Base-by-base conservation (phyloP, 345 rosid species). In the Lumnitzera racemosa region DNA sequence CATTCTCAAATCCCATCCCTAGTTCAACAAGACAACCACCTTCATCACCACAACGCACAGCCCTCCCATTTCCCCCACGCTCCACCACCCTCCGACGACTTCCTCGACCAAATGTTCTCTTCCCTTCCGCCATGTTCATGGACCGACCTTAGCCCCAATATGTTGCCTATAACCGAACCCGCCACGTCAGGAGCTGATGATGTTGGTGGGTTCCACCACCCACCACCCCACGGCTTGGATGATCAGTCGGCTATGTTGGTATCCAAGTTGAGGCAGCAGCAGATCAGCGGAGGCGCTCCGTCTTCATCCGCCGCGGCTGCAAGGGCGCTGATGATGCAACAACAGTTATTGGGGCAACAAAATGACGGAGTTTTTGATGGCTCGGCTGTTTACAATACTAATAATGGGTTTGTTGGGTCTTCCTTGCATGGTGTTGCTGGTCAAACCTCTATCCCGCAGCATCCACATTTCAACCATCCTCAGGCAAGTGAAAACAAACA, bases 71-170 rank as follows among this genome's bases (percentile, higher is more conserved):
- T 55, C 62, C 69, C 61, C 73, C 81, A 74, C 20, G 63, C 56
- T 68, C 56, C 78, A 17, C 61, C 61, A 58, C 77, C 69, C 63
- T 83, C 78, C 67, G 76, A 89, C 65, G 91, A 80, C 56, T 89
- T 91, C 68, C 85, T 89, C 14, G 90, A 84, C 29, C 94, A 89
- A 65, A 85, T 92, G 85, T 83, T 89, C 55, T 85, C 96, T 12
- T 51, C 83, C 56, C 72, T 83, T 36, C 87, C 95, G 60, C 74
- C 91, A 24, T 76, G 70, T 54, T 64, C 94, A 1, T 81, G 85
- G 82, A 27, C 78, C 16, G 85, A 78, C 67, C 67, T 76, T 24
- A 72, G 72, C 63, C 57, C 66, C 27, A 15, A 68, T 13, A 72
- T 62, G 49, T 54, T 77, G 79, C 76, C 56, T 72, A 13, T 81